A percentile compares a stretch with the other conserved stretches of the same genome.
Conservation (phyloP, 2,329 filamentous ascomycete genomes). For the Phaeosphaeriaceae sp. region DNA sequence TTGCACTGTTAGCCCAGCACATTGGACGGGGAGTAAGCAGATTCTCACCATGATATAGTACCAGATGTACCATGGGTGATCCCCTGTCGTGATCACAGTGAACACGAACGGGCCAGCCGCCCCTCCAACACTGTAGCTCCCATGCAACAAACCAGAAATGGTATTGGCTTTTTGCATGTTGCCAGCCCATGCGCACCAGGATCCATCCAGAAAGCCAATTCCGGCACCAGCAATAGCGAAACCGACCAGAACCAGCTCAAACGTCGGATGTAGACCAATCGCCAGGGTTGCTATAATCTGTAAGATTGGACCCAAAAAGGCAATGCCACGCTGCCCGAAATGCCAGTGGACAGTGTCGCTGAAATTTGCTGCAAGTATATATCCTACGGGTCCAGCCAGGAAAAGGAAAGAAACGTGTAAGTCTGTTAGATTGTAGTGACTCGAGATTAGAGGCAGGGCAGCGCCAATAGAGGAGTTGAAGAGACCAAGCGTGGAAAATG, state of each 20-base stretch:
- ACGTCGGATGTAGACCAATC: conserved; percentile 40
- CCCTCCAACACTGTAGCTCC: conserved; percentile 50
- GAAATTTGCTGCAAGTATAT: conserved; percentile 51
- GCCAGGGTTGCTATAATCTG: conserved; percentile 43
- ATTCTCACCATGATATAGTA: conserved; percentile 49
- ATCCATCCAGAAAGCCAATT: conserved; percentile 52
- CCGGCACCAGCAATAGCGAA: conserved; percentile 48
- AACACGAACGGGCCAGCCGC: conserved; percentile 49
- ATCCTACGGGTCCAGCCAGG: conserved; percentile 53
- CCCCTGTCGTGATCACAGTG: conserved; percentile 33
- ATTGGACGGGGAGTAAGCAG: not conserved
- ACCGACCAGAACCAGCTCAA: conserved; percentile 40
- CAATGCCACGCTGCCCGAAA: conserved; percentile 54
- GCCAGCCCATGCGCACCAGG: conserved; percentile 56
- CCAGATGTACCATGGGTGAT: conserved; percentile 49
- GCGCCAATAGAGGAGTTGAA: conserved; percentile 41
- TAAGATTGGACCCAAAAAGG: conserved; percentile 48
- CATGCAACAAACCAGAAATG: conserved; percentile 52
- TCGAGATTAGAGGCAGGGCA: conserved; percentile 47
- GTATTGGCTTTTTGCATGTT: conserved; percentile 50
- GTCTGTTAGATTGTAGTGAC: conserved; percentile 53
- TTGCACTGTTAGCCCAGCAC: conserved; percentile 4
- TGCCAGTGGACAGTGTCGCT: conserved; percentile 50
- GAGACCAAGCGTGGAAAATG: conserved; percentile 63
- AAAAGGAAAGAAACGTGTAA: conserved; percentile 56